These are phyloP conservation scores for Geranomyces michiganensis DNA, from an alignment of 192 early-diverging fungal species.

Conservation along the genomic window DNA sequence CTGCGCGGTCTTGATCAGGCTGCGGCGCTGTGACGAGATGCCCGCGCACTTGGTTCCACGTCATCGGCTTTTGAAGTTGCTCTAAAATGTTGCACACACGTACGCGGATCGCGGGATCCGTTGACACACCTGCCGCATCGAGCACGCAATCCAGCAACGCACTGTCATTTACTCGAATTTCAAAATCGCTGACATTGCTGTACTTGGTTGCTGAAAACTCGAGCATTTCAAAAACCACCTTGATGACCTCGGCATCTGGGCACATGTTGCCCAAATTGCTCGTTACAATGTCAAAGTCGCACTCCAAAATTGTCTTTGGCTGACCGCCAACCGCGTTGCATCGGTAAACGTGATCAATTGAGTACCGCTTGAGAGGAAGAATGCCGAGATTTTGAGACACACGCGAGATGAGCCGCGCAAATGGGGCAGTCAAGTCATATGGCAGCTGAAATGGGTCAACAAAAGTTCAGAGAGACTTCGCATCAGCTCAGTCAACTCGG, in stretches of 20 bases:
- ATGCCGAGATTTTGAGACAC: constrained; percentile 41
- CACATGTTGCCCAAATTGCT: constrained; percentile 64
- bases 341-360: constrained; percentile 81
- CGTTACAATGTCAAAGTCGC: constrained; percentile 91
- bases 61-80: constrained; percentile 61
- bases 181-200: constrained; percentile 6
- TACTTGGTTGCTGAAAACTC: constrained; percentile 40
- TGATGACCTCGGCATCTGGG: constrained; percentile 88
- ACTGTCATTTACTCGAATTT: constrained; percentile 69
- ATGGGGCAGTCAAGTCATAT: constrained; percentile 89
- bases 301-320: constrained; percentile 75
- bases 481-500: background rate
- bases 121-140: constrained; percentile 68
- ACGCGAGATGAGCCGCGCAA: constrained; percentile 80
- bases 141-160: constrained; percentile 74
- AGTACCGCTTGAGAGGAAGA: constrained; percentile 75
- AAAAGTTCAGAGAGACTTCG: background rate
- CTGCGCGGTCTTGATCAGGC: background rate
- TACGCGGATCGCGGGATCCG: constrained; percentile 49
- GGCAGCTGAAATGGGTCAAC: too few species aligned
- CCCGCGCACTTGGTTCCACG: constrained; percentile 58
- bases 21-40: constrained; percentile 48
- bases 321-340: constrained; percentile 86
- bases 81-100: constrained; percentile 61
- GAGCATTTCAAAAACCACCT: constrained; percentile 63